Percentiles rank a stretch among this genome's conserved stretches.
phyloP scores from a whole-genome alignment of 2,329 filamentous ascomycete species.

The Venturia oleaginea region DNA sequence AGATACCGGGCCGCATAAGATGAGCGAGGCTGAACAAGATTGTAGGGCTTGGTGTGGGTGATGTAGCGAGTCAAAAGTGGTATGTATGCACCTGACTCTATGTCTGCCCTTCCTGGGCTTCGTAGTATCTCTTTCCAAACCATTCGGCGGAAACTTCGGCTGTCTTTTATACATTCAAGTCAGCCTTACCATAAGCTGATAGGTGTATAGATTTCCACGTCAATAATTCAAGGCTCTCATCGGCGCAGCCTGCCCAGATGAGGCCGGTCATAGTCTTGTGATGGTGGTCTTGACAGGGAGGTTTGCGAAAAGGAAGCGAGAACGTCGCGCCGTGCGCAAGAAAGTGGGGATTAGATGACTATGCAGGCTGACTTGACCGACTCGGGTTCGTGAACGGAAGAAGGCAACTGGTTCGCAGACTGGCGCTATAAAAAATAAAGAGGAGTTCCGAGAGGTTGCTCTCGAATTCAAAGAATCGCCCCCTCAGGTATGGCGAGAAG shows the following conservation, averaged over 20 bases:
- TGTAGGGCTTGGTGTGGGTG: background rate
- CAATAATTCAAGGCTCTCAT: background rate
- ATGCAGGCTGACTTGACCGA: background rate
- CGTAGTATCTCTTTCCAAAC: background rate
- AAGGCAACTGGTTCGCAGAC: constrained; percentile 1
- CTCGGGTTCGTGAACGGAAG: background rate
- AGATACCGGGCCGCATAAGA: background rate
- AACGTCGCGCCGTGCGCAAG: background rate
- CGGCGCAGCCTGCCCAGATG: background rate
- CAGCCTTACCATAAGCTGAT: background rate
- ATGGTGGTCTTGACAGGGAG: background rate
- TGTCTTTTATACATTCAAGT: background rate
- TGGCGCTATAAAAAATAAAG: background rate
- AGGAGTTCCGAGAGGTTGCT: background rate
- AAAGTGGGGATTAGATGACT: background rate
- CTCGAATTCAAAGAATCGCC: background rate
- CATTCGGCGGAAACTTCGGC: background rate
- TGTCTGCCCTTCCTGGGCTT: background rate
- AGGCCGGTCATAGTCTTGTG: background rate
- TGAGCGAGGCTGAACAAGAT: background rate
- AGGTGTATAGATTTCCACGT: constrained; percentile 2
- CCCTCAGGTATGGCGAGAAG: background rate
- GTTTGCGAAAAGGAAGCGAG: background rate
- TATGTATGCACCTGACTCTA: background rate
- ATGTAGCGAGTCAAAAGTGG: background rate